These are phyloP conservation scores for Trapa incisa DNA, from an alignment of 345 rosid species.

Conservation along the genomic window DNA sequence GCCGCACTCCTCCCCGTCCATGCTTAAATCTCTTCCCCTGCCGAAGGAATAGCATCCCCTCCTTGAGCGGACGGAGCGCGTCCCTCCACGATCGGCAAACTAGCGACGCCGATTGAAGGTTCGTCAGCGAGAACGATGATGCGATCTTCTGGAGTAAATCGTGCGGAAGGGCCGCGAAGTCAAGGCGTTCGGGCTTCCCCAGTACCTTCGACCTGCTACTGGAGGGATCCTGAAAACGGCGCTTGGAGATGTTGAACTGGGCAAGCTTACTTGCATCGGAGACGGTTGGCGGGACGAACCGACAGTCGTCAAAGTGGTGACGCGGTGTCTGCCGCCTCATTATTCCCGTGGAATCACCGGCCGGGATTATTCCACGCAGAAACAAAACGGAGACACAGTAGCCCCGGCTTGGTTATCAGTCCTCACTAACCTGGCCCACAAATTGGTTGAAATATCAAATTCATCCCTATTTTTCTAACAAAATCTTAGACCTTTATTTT, in stretches of 20 bases:
- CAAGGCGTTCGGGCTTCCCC: slow-evolving; percentile 11
- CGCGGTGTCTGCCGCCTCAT: slow-evolving; percentile 11
- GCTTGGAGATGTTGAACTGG: slow-evolving; percentile 11
- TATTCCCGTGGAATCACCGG: background rate
- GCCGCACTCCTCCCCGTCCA: slow-evolving; percentile 57
- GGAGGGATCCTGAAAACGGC: slow-evolving; percentile 4
- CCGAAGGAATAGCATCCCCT: slow-evolving; percentile 61
- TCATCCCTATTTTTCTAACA: too few relatives aligned
- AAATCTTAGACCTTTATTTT: too few relatives aligned
- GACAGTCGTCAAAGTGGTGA: background rate
- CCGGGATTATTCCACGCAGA: background rate
- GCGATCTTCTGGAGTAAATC: slow-evolving; percentile 55
- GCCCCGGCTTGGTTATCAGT: too few relatives aligned
- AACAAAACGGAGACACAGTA: too few relatives aligned
- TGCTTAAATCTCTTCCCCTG: slow-evolving; percentile 86
- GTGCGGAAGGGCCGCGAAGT: slow-evolving; percentile 63
- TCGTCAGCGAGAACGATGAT: slow-evolving; percentile 49
- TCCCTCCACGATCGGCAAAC: slow-evolving; percentile 83
- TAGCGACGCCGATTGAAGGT: slow-evolving; percentile 56
- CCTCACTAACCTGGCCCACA: too few relatives aligned
- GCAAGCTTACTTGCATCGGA: slow-evolving; percentile 26
- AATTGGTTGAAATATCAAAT: too few relatives aligned
- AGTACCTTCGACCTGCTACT: background rate
- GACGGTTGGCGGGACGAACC: slow-evolving; percentile 16
- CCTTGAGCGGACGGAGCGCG: slow-evolving; percentile 67